These are phyloP conservation scores for Terana coerulea DNA, from an alignment of 768 basidiomycete genomes.

Conservation along the genomic window DNA sequence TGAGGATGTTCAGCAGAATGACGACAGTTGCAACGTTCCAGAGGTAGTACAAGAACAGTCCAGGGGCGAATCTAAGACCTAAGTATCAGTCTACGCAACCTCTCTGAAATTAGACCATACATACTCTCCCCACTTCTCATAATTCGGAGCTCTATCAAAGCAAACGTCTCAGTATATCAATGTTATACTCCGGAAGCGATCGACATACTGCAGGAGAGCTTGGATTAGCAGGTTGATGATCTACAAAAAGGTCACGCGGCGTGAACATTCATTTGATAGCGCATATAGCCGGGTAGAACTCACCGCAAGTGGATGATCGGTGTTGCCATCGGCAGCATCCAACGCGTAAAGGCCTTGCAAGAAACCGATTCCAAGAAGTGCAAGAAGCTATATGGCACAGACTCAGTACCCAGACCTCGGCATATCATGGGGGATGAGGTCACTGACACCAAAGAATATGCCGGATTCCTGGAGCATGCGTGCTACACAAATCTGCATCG, in stretches of 20 bases:
- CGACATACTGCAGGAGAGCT: slow-evolving; percentile 70
- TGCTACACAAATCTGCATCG: slow-evolving; percentile 90
- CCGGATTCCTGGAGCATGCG: slow-evolving; percentile 93
- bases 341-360: slow-evolving; percentile 84
- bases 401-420: not conserved
- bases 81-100: not conserved
- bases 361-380: slow-evolving; percentile 81
- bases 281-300: slow-evolving; percentile 15
- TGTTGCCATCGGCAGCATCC: slow-evolving; percentile 83
- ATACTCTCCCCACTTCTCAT: slow-evolving; percentile 39
- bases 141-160: slow-evolving; percentile 60
- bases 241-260: slow-evolving; percentile 28
- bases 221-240: slow-evolving; percentile 74
- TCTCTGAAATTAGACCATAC: not conserved
- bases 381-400: slow-evolving; percentile 53
- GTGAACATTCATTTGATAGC: not conserved
- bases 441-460: slow-evolving; percentile 79
- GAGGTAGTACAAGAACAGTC: slow-evolving; percentile 74
- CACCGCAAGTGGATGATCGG: slow-evolving; percentile 49
- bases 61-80: slow-evolving; percentile 39
- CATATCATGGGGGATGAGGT: not conserved
- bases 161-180: not conserved
- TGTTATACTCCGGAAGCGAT: not conserved
- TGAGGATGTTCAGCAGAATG: slow-evolving; percentile 87
- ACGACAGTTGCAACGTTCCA: slow-evolving; percentile 85